Base-by-base conservation (phyloP, 2,329 filamentous ascomycete species). In the Pyrenochaeta sp. region DNA sequence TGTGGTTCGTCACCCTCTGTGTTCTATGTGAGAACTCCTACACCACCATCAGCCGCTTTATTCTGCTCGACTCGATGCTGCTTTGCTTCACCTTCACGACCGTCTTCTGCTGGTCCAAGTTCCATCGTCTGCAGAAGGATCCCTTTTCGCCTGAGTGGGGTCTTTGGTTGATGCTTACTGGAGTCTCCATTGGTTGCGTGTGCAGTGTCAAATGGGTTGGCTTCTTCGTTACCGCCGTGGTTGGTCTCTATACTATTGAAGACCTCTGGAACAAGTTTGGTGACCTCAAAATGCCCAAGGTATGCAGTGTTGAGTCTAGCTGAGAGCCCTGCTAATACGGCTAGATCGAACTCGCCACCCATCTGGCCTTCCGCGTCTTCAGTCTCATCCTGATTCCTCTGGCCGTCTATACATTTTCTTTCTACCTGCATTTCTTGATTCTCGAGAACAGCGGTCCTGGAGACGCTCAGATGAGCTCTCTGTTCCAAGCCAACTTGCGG, bases 21-120 rank as follows among this genome's bases (percentile, higher is more conserved):
- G 92, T 99, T 30, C 84, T 99, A 28, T 99, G 91, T 78, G 94
- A 99, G 74, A 99, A 99, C 79, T 97, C 94, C 37, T 99, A 97
- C 77, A 96, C 94, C 35, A 97, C 95, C 21, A 99, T 99, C 74
- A 96, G 92, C 75, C 86, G 94, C 49, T 99, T 99, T 71, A 97
- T 99, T 63, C 86, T 99, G 17, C 85, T 99, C 63, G 94, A 99
- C 74, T 97, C 94, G 1, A 99, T 99, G 94, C 83, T 99, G 37
- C 83, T 99, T 26, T 97, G 92, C 77, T 96, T 96, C 69, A 99
- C 95, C n/a, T 94, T 97, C 60, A 92, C 91, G 11, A 99, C 94
- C 5, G 89, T 95, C 51, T 85, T 97, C 63, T 97, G 93, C 82
- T 99, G 93, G 91, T 86, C 91, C 65, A 94, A 91, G 72, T 97